Evolutionary conservation across 176 grass and related monocot species (phyloP).

Genomic region (Chloris gayana): DNA sequence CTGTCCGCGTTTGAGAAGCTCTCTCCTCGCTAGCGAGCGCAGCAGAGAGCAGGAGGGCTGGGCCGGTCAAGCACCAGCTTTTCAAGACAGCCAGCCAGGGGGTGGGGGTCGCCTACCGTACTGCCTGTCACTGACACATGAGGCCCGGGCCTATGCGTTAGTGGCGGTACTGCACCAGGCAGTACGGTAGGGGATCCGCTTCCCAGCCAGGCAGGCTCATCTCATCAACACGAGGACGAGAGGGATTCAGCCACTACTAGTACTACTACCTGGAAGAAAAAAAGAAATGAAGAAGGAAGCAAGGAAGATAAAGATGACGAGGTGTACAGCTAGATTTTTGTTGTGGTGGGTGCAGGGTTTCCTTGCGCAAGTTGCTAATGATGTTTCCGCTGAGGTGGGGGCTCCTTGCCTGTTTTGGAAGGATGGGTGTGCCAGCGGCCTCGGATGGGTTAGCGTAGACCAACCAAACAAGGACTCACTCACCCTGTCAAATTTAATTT

Average conservation of each 20-base stretch:
- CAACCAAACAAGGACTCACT: background rate
- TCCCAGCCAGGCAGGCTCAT: no score
- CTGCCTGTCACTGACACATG: no score
- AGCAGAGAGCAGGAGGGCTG: background rate
- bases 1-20: slow-evolving; percentile 72
- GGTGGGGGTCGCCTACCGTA: no score
- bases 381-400: slow-evolving; percentile 19
- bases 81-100: slow-evolving; percentile 8
- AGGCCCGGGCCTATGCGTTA: no score
- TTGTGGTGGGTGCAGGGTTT: slow-evolving; percentile 14
- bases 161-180: slow-evolving; percentile 54
- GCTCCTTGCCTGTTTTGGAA: slow-evolving; percentile 38
- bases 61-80: slow-evolving; percentile 19
- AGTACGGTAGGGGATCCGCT: no score
- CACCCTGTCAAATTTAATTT: background rate
- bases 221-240: background rate
- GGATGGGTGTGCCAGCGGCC: background rate
- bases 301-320: background rate
- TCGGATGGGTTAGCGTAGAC: slow-evolving; percentile 3
- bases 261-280: background rate
- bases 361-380: slow-evolving; percentile 8
- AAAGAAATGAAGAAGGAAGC: background rate
- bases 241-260: background rate
- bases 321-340: slow-evolving; percentile 39
- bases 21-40: background rate